phyloP scores from a whole-genome alignment of 2,329 filamentous ascomycete genomes.

The Trichoderma asperellum region DNA sequence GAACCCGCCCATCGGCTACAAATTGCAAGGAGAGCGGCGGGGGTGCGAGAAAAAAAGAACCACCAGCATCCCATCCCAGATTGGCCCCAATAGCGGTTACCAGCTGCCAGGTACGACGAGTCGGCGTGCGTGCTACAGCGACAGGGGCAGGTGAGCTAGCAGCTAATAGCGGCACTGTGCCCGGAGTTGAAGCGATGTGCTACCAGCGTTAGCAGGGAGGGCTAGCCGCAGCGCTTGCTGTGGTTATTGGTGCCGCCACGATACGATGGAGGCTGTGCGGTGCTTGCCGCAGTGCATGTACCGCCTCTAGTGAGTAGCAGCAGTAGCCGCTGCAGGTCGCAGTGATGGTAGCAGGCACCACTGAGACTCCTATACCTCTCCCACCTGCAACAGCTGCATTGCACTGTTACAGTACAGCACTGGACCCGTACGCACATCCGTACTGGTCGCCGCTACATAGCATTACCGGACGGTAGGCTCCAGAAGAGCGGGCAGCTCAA shows the following conservation, averaged over 20 bases:
- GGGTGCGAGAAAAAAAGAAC: slow-evolving; percentile 10
- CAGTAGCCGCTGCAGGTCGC: too few species aligned
- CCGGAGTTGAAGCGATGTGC: background rate
- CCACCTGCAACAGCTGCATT: too few species aligned
- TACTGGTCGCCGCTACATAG: background rate
- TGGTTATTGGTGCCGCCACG: background rate
- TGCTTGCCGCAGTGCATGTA: too few species aligned
- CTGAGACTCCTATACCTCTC: too few species aligned
- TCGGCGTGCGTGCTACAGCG: slow-evolving; percentile 24
- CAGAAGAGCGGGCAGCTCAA: background rate
- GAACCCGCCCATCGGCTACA: slow-evolving; percentile 25
- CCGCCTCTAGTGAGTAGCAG: too few species aligned
- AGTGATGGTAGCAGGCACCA: too few species aligned
- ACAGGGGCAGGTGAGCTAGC: slow-evolving; percentile 6
- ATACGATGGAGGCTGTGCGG: background rate
- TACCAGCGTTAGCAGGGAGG: background rate
- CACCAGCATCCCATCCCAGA: background rate
- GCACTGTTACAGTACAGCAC: too few species aligned
- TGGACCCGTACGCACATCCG: too few species aligned
- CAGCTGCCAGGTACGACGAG: slow-evolving; percentile 28
- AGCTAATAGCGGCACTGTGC: slow-evolving; percentile 2
- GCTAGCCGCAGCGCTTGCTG: background rate
- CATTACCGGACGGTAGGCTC: background rate
- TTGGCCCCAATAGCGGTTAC: slow-evolving; percentile 22
- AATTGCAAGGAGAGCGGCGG: slow-evolving; percentile 26